A percentile compares a stretch with the other conserved stretches of the same genome.
Evolutionary conservation across 129 eudicot species (phyloP).

Genomic region (Flaveria brownii): DNA sequence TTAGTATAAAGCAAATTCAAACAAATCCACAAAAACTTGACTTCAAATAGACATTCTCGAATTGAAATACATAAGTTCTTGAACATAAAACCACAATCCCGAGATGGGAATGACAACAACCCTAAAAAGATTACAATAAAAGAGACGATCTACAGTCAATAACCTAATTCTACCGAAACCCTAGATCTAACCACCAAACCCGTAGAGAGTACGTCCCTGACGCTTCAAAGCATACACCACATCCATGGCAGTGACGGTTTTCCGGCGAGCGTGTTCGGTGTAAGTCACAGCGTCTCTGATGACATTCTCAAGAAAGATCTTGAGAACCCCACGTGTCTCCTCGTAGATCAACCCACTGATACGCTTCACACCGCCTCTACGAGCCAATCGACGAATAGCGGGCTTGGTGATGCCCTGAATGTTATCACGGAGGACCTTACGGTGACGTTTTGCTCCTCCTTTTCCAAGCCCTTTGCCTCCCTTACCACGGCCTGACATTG

Average conservation of each 20-base stretch:
- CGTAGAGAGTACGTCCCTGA: slow-evolving; percentile 59
- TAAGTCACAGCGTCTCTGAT: slow-evolving; percentile 57
- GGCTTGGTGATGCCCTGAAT: slow-evolving; percentile 66
- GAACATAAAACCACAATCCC: slow-evolving; percentile 14
- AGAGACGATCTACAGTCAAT: background rate
- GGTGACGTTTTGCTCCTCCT: slow-evolving; percentile 62
- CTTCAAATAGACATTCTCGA: background rate
- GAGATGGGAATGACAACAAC: slow-evolving; percentile 15
- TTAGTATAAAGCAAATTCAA: background rate
- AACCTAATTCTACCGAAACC: background rate
- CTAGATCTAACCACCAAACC: slow-evolving; percentile 52
- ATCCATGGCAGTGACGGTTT: slow-evolving; percentile 66
- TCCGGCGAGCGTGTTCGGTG: slow-evolving; percentile 62
- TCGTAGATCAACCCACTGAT: slow-evolving; percentile 60
- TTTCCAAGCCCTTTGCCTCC: slow-evolving; percentile 63
- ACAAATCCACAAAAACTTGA: background rate
- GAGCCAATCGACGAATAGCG: slow-evolving; percentile 53
- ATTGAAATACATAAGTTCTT: background rate
- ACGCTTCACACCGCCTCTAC: slow-evolving; percentile 56
- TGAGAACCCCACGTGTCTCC: slow-evolving; percentile 56
- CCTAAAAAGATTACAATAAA: background rate
- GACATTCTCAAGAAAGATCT: slow-evolving; percentile 56
- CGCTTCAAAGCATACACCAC: slow-evolving; percentile 60
- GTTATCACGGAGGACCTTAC: slow-evolving; percentile 59
- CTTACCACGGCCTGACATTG: slow-evolving; percentile 56